Evolutionary conservation across 805 yeast species (phyloP).

Genomic region (Spathaspora gorwiae): DNA sequence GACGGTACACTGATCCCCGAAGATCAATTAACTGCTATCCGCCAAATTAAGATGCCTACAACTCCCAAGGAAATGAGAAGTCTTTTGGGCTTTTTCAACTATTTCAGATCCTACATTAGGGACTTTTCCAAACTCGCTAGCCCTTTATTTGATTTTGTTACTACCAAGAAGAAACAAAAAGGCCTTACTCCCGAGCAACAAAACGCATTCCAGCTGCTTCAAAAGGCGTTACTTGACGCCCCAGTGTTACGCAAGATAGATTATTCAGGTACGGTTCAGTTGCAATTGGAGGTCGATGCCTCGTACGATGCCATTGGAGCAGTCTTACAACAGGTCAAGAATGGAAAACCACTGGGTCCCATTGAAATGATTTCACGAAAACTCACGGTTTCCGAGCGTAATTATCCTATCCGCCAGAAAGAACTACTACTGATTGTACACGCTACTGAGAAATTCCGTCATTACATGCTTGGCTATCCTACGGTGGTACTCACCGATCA

Average conservation of each 20-base stretch:
- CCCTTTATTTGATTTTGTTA: not conserved
- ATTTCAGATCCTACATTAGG: not conserved
- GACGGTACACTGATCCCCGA: not conserved
- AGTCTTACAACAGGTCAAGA: not conserved
- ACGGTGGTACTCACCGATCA: not conserved
- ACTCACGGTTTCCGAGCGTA: not conserved
- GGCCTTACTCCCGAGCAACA: not conserved
- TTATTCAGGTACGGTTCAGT: not conserved
- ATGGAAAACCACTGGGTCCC: not conserved
- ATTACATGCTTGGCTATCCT: not conserved
- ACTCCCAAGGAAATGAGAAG: not conserved
- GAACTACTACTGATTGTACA: conserved; percentile 1
- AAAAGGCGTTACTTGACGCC: not conserved
- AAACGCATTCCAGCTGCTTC: not conserved
- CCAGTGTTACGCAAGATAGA: not conserved
- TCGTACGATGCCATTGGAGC: conserved; percentile 2
- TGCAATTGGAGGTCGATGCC: conserved; percentile 1
- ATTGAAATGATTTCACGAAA: conserved; percentile 1
- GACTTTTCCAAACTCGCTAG: not conserved
- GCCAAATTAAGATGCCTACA: not conserved
- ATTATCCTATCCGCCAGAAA: conserved; percentile 1
- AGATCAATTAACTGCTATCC: not conserved
- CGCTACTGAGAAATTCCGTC: not conserved
- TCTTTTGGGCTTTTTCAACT: not conserved
- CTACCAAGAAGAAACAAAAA: not conserved